Conservation (phyloP, 768 basidiomycete genomes). For the Termitomyces sp. region DNA sequence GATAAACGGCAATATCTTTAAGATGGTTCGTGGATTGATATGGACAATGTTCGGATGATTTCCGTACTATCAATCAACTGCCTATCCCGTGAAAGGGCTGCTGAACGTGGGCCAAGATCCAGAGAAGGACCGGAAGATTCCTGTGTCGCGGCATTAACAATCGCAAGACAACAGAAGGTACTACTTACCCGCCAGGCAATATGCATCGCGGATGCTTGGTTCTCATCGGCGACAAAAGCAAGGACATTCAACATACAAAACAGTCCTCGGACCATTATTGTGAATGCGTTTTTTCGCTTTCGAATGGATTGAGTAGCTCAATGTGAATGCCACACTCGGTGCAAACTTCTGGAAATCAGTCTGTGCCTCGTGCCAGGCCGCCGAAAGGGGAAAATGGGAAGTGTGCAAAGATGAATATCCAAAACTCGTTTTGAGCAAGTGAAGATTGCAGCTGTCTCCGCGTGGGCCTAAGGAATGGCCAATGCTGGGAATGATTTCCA, state of each 20-base stretch:
- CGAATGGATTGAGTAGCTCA: not conserved
- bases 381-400: not conserved
- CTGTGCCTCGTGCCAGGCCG: not conserved
- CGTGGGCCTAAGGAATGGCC: not conserved
- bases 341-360: not conserved
- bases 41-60: not conserved
- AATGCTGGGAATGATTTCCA: not conserved
- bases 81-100: not conserved
- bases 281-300: not conserved
- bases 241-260: not conserved
- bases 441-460: not conserved
- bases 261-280: not conserved
- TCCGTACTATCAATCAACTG: not conserved
- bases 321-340: not conserved
- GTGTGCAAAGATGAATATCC: not conserved
- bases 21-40: not conserved
- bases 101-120: not conserved
- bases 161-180: not conserved
- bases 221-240: not conserved
- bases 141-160: not conserved
- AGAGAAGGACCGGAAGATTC: not conserved
- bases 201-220: not conserved
- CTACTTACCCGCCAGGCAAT: not conserved
- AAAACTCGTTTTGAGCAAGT: not conserved
- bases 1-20: not conserved